Evolutionary conservation across 352 stramenopile species (phyloP).

Genomic region (Pythium vanterpoolii): DNA sequence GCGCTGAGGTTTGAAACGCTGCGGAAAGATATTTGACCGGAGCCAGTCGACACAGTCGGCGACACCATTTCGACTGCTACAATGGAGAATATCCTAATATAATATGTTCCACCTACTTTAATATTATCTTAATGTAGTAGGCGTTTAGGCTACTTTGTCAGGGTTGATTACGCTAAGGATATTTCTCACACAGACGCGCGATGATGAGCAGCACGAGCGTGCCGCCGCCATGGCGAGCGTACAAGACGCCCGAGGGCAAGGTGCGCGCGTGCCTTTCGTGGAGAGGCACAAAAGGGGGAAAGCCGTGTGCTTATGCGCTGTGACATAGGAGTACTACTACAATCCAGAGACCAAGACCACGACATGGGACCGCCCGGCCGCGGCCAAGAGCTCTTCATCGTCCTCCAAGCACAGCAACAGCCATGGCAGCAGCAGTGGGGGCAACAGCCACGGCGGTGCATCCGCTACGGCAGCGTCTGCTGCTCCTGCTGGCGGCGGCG

Average conservation of each 20-base stretch:
- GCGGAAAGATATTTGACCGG: too few relatives aligned
- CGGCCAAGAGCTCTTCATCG: constrained; percentile 21
- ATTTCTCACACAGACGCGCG: neutral
- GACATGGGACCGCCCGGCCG: constrained; percentile 64
- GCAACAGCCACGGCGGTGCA: too few relatives aligned
- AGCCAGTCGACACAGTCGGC: too few relatives aligned
- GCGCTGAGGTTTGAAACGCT: too few relatives aligned
- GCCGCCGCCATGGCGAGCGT: constrained; percentile 72
- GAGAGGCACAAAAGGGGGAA: neutral
- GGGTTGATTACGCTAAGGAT: constrained; percentile 3
- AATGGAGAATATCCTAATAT: too few relatives aligned
- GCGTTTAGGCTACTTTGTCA: too few relatives aligned
- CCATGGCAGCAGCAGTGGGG: constrained; percentile 26
- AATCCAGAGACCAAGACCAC: constrained; percentile 87
- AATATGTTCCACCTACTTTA: too few relatives aligned
- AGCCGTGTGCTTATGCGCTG: neutral
- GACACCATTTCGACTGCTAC: too few relatives aligned
- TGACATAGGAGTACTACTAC: constrained; percentile 87
- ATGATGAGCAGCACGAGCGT: constrained; percentile 25
- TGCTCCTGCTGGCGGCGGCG: constrained; percentile 25
- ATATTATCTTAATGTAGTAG: neutral
- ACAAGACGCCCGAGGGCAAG: constrained; percentile 87
- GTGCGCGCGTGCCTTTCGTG: constrained; percentile 28
- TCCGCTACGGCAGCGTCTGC: constrained; percentile 3
- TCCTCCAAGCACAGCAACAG: constrained; percentile 17